These are phyloP conservation scores for Rhizopogon vinicolor DNA, from an alignment of 768 basidiomycete species.

Conservation along the genomic window DNA sequence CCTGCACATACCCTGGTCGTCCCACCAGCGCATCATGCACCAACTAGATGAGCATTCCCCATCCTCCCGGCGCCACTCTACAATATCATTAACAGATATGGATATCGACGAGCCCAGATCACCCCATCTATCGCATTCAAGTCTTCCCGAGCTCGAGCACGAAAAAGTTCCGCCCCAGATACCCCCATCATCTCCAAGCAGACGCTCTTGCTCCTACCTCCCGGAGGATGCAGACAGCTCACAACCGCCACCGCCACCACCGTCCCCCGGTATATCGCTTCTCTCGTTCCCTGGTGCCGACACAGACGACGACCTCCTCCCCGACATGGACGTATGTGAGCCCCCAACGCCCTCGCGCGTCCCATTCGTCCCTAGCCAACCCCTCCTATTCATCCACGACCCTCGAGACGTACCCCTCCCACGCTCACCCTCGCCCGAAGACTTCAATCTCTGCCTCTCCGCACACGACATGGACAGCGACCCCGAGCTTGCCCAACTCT, in stretches of 20 bases:
- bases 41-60: conserved; percentile 6
- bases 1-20: conserved; percentile 20
- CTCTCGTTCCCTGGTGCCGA: conserved; percentile 39
- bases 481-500: conserved; percentile 35
- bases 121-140: conserved; percentile 24
- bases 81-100: conserved; percentile 13
- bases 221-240: conserved; percentile 26
- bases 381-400: conserved; percentile 40
- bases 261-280: conserved; percentile 19
- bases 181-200: conserved; percentile 23
- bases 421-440: conserved; percentile 41
- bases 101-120: conserved; percentile 17
- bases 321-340: conserved; percentile 10
- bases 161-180: conserved; percentile 13
- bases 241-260: conserved; percentile 15
- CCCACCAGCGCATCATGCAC: conserved; percentile 14
- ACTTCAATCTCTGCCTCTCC: conserved; percentile 31
- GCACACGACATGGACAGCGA: conserved; percentile 27
- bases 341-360: not conserved
- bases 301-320: conserved; percentile 38
- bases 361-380: conserved; percentile 12
- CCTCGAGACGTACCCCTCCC: conserved; percentile 32
- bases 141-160: conserved; percentile 29
- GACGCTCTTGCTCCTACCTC: conserved; percentile 21
- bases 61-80: conserved; percentile 8